A percentile compares a stretch with the other conserved stretches of the same genome.
These are phyloP conservation scores for Saccharomycopsis hybrid DNA, from an alignment of 1,139 yeast species.

Conservation along the genomic window DNA sequence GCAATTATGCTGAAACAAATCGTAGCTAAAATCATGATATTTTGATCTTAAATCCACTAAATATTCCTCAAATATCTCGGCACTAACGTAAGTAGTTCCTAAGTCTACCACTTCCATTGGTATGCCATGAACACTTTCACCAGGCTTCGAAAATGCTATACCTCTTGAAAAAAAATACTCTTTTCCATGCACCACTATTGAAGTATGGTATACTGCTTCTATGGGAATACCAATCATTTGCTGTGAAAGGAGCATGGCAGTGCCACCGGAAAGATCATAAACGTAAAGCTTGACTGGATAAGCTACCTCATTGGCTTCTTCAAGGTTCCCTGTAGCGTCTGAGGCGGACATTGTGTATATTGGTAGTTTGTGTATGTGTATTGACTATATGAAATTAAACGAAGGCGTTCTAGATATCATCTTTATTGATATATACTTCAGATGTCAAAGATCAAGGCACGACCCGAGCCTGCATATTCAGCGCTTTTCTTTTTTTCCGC, in stretches of 20 bases:
- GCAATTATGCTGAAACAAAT: constrained; percentile 61
- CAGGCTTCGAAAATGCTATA: constrained; percentile 43
- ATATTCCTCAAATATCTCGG: constrained; percentile 48
- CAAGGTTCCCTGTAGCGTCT: background rate
- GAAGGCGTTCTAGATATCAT: too few species aligned
- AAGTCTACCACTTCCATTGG: constrained; percentile 49
- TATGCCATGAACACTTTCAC: constrained; percentile 51
- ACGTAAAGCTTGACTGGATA: constrained; percentile 48
- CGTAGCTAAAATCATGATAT: constrained; percentile 45
- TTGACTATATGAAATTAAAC: too few species aligned
- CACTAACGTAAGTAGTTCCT: constrained; percentile 48
- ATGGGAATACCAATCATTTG: constrained; percentile 40
- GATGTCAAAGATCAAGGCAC: too few species aligned
- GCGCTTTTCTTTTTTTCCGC: too few species aligned
- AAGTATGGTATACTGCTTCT: constrained; percentile 66
- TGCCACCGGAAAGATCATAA: constrained; percentile 52
- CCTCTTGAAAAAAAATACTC: constrained; percentile 62
- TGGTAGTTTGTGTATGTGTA: too few species aligned
- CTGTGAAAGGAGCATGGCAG: constrained; percentile 37
- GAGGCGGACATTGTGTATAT: too few species aligned
- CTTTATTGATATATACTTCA: too few species aligned
- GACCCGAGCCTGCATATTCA: too few species aligned
- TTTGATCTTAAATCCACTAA: constrained; percentile 43
- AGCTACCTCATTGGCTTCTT: constrained; percentile 8
- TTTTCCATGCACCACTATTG: constrained; percentile 47